These are phyloP conservation scores for Debaryomyces castellii DNA, from an alignment of 805 yeast species.

Conservation along the genomic window DNA sequence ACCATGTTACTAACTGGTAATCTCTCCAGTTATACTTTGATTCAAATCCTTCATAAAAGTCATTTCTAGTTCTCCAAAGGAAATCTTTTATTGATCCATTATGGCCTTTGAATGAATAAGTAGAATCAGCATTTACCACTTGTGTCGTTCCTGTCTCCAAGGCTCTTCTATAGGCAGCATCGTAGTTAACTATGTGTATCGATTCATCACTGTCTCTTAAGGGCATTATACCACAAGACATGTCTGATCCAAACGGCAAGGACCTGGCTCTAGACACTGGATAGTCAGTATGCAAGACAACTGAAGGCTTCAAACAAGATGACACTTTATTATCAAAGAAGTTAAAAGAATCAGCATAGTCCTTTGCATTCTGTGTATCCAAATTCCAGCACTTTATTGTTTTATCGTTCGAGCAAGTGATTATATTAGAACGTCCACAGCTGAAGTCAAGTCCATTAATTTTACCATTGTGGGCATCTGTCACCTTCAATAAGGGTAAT, in stretches of 20 bases:
- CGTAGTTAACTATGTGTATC: conserved; percentile 53
- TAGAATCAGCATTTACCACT: conserved; percentile 19
- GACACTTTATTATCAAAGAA: conserved; percentile 15
- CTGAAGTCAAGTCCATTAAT: conserved; percentile 89
- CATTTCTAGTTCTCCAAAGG: conserved; percentile 67
- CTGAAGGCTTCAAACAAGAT: conserved; percentile 39
- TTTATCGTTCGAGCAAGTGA: conserved; percentile 85
- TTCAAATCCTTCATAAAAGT: conserved; percentile 43
- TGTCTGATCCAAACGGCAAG: conserved; percentile 77
- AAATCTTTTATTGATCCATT: conserved; percentile 84
- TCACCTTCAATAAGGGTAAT: conserved; percentile 61
- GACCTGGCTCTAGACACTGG: conserved; percentile 90
- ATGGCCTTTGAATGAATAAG: conserved; percentile 74
- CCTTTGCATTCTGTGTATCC: conserved; percentile 19
- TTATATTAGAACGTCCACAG: conserved; percentile 55
- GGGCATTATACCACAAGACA: conserved; percentile 86
- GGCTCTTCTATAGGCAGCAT: conserved; percentile 30
- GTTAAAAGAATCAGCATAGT: conserved; percentile 14
- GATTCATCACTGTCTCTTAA: conserved; percentile 78
- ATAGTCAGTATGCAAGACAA: conserved; percentile 66
- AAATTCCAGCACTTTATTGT: conserved; percentile 82
- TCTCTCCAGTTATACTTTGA: conserved; percentile 66
- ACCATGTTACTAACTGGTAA: conserved; percentile 92
- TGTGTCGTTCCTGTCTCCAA: conserved; percentile 24
- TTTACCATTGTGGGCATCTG: conserved; percentile 75